A percentile compares a stretch with the other conserved stretches of the same genome.
Evolutionary conservation across 2,329 filamentous ascomycete genomes (phyloP).

Genomic region (Claviceps digitariae): DNA sequence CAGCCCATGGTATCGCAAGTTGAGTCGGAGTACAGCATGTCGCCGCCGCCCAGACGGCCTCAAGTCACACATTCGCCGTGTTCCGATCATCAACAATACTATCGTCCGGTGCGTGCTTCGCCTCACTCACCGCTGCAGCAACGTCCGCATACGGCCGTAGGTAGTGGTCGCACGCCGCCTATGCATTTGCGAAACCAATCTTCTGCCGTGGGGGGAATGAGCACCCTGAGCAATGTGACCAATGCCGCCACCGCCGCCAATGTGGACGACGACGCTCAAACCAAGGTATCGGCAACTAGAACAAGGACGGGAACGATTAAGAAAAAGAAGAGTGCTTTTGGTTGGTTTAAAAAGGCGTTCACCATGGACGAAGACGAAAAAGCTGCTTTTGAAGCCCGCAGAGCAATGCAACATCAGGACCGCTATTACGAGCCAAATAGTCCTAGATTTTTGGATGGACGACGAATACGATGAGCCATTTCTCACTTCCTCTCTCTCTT

Average conservation of each 20-base stretch:
- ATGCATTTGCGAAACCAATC: slow-evolving; percentile 34
- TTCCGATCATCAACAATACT: slow-evolving; percentile 35
- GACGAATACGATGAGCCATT: slow-evolving; percentile 23
- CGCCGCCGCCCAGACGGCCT: slow-evolving; percentile 8
- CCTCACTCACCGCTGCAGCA: slow-evolving; percentile 52
- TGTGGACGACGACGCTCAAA: slow-evolving; percentile 23
- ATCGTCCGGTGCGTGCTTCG: slow-evolving; percentile 47
- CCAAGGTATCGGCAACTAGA: slow-evolving; percentile 14
- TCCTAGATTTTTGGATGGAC: slow-evolving; percentile 43
- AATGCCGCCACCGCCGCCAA: slow-evolving; percentile 33
- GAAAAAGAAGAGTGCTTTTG: slow-evolving; percentile 55
- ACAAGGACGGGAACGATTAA: slow-evolving; percentile 34
- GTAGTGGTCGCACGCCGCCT: slow-evolving; percentile 18
- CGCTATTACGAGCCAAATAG: slow-evolving; percentile 37
- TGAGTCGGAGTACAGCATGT: slow-evolving; percentile 18
- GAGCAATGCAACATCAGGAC: slow-evolving; percentile 29
- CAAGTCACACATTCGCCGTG: slow-evolving; percentile 19
- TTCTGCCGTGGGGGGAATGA: slow-evolving; percentile 40
- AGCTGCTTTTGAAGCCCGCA: slow-evolving; percentile 43
- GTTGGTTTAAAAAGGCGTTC: slow-evolving; percentile 56
- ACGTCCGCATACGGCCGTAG: slow-evolving; percentile 38
- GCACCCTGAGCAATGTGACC: slow-evolving; percentile 42
- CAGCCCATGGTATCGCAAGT: slow-evolving; percentile 20
- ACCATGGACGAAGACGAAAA: slow-evolving; percentile 51
- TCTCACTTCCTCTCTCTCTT: neutral